Base-by-base conservation (phyloP, 192 early-diverging fungal genomes). In the Mortierella antarctica region DNA sequence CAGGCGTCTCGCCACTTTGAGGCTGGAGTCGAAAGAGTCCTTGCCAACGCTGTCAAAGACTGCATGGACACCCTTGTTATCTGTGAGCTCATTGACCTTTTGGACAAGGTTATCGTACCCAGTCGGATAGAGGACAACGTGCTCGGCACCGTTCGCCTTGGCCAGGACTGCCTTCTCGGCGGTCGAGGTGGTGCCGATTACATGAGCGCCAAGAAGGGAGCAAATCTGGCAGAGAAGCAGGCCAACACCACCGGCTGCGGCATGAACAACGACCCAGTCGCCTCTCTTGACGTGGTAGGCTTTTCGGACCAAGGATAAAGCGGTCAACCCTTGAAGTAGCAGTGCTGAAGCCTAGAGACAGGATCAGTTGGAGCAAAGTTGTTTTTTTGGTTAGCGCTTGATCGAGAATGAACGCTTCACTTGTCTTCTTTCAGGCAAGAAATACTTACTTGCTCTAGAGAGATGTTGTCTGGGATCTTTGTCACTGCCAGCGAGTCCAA, bases 11-110 rank as follows among this genome's bases (percentile, higher is more conserved):
- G 90, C 62, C 21, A 85, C 89, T 8, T 84, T 74, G 3, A 96
- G 74, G 18, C 91, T 92, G 6, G 81, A 83, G 49, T 92, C 89
- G 71, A 94, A 98, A 0, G 95, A 96, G 6, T 88, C 79, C 60
- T 91, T 91, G n/a, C 96, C 96, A 23, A 98, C 91, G 41, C 95
- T 93, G 63, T 98, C 96, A 67, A 88, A 94, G 41, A 94, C 94
- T 23, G 85, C 94, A 52, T 95, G 87, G 17, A 92, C 92, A 21
- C 95, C 95, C 45, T 89, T 62, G 15, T 88, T 88, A 45, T 83
- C 73, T 0, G 95, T 94, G 42, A 98, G 89, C 56, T 86, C 76
- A 68, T 84, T 86, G 39, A 98, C 93, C 18, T 89, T 82, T 31
- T 86, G 84, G 0, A 86, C 77, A 1, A 95, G 83, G 52, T 87